Base-by-base conservation (phyloP, 2,329 filamentous ascomycete genomes). In the Periconia sp. region DNA sequence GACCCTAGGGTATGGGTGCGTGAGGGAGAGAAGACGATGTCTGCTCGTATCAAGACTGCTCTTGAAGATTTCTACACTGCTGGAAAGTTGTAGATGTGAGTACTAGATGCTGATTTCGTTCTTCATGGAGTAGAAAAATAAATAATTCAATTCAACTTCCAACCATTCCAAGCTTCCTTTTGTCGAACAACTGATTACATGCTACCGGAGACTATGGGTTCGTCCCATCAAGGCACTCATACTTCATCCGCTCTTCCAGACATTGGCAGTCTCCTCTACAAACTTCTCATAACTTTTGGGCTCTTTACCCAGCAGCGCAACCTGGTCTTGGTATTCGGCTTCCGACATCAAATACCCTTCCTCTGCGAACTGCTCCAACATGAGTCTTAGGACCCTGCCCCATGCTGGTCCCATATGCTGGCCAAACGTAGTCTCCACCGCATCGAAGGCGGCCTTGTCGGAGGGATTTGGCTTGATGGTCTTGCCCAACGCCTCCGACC, bases 21-120 rank as follows among this genome's bases (percentile, higher is more conserved):
- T 57, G 90, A 92, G 82, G 94, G 93, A 71, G 94, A 99, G 86
- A 96, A 97, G 87, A 92, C 89, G 72, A 99, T 97, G 94, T 60
- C 61, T 18, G 79, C 82, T 69, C 90, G 94, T 78, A 85, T 97
- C 62, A 74, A 85, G 65, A 85, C 87, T 75, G 93, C 90, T 56
- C 87, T 99, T 60, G 81, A 88, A 70, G 93, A 97, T 82, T 99
- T 99, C 85, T 92, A 94, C 82, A 85, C 90, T 68, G 84, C 89
- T 69, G 84, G 83, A 71, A 83, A 91, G 79, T 78, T 93, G 77
- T 95, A 90, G 58, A 59, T 49, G 27, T 10, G 31, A 30, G 19
- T 37, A 5, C 15, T 37, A n/a, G 10, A 11, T n/a, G 33, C 33
- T n/a, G 33, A 37, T 37, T 37, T 37, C 15, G 6, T n/a, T 37